Percentiles rank a stretch among this genome's conserved stretches.
Conservation (phyloP, 2,329 filamentous ascomycete genomes). For the Elsinoe batatas region DNA sequence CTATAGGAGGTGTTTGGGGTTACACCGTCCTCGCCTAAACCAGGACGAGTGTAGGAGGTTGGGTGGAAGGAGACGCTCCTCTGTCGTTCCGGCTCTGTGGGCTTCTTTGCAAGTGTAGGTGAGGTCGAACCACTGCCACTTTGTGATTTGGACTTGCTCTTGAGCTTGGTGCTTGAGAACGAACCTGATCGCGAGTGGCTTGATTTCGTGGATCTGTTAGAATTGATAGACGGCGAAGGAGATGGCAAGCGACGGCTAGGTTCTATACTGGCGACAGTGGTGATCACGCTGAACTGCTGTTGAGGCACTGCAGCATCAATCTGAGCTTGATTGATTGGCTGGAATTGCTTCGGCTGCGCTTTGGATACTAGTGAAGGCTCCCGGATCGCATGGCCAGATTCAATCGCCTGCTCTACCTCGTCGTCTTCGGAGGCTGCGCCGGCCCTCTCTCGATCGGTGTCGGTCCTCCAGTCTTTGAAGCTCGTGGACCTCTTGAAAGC, state of each 20-base stretch:
- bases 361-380: neutral
- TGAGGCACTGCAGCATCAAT: neutral
- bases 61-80: slow-evolving; percentile 20
- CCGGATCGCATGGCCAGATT: slow-evolving; percentile 11
- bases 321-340: neutral
- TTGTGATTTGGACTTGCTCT: slow-evolving; percentile 11
- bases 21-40: neutral
- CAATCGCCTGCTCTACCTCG: slow-evolving; percentile 16
- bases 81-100: slow-evolving; percentile 12
- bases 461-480: slow-evolving; percentile 16
- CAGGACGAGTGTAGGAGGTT: slow-evolving; percentile 13
- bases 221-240: neutral
- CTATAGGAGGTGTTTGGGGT: slow-evolving; percentile 14
- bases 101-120: neutral
- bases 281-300: slow-evolving; percentile 5
- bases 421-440: slow-evolving; percentile 14
- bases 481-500: slow-evolving; percentile 14
- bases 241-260: neutral
- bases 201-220: neutral
- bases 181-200: slow-evolving; percentile 1
- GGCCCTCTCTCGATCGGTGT: slow-evolving; percentile 13
- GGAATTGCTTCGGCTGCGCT: neutral
- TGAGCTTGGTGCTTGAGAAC: slow-evolving; percentile 3
- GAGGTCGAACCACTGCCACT: slow-evolving; percentile 4
- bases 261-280: slow-evolving; percentile 4